A percentile compares a stretch with the other conserved stretches of the same genome.
Conservation (phyloP, 495 filamentous ascomycete genomes). For the Penicillium crystallinum region DNA sequence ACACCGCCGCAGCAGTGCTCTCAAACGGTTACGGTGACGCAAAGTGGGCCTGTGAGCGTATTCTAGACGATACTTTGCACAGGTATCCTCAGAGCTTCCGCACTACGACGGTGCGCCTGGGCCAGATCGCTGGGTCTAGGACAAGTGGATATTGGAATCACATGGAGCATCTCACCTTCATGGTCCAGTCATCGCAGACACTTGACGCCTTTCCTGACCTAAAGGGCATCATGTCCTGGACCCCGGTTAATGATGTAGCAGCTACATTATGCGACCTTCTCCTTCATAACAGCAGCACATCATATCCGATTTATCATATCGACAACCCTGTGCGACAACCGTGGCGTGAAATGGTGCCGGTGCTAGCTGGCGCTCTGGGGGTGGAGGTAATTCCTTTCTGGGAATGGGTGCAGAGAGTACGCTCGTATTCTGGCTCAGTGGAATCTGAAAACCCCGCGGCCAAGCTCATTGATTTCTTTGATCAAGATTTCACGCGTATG, state of each 20-base stretch:
- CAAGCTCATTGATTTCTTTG: conserved; percentile 44
- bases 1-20: conserved; percentile 5
- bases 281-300: conserved; percentile 15
- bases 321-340: conserved; percentile 49
- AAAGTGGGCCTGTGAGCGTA: conserved; percentile 42
- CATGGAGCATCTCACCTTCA: conserved; percentile 43
- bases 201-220: conserved; percentile 41
- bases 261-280: conserved; percentile 35
- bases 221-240: conserved; percentile 42
- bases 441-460: conserved; percentile 45
- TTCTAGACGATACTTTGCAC: conserved; percentile 32
- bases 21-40: conserved; percentile 43
- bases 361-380: too few species aligned
- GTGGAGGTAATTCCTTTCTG: conserved; percentile 43
- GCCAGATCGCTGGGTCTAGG: conserved; percentile 47
- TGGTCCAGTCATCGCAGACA: conserved; percentile 49
- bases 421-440: conserved; percentile 6
- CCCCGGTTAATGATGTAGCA: conserved; percentile 44
- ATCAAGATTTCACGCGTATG: conserved; percentile 47
- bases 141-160: conserved; percentile 52
- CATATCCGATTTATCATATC: conserved; percentile 49
- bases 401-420: conserved; percentile 45
- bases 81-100: conserved; percentile 6
- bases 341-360: conserved; percentile 40
- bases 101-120: conserved; percentile 31